Conservation (phyloP, 257 asterid genomes). For the Salvia miltiorrhiza region DNA sequence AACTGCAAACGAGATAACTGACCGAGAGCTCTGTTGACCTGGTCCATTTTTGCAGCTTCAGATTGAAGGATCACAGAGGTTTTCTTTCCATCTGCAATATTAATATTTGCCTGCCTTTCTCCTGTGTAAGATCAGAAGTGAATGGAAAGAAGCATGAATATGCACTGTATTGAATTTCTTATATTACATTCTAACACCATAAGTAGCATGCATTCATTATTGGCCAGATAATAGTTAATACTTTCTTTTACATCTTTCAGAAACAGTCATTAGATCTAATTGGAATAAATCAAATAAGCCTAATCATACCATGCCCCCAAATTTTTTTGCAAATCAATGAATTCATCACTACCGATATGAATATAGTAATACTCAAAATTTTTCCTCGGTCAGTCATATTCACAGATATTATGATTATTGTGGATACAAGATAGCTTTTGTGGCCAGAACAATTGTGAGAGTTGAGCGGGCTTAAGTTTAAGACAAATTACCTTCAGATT, state of each 20-base stretch:
- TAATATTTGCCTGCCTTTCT: conserved; percentile 83
- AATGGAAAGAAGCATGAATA: conserved; percentile 1
- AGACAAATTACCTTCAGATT: conserved; percentile 70
- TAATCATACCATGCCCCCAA: neutral
- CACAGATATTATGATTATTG: neutral
- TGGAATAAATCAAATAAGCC: neutral
- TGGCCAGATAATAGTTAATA: neutral
- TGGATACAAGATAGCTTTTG: neutral
- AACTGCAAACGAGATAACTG: neutral
- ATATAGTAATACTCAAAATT: neutral
- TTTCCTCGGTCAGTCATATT: neutral
- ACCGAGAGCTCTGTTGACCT: conserved; percentile 88
- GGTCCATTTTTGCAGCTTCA: conserved; percentile 85
- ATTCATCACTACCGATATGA: neutral
- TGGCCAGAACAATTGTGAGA: neutral
- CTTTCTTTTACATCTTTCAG: neutral
- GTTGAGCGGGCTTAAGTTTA: neutral
- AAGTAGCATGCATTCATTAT: neutral
- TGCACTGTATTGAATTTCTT: neutral
- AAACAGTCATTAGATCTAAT: neutral
- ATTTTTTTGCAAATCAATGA: neutral
- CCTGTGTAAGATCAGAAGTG: conserved; percentile 44
- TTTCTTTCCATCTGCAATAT: conserved; percentile 79
- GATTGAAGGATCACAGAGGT: conserved; percentile 65
- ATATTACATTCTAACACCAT: neutral